A percentile compares a stretch with the other conserved stretches of the same genome.
Conservation (phyloP, 2,329 filamentous ascomycete species). For the Byssochlamys sp. region DNA sequence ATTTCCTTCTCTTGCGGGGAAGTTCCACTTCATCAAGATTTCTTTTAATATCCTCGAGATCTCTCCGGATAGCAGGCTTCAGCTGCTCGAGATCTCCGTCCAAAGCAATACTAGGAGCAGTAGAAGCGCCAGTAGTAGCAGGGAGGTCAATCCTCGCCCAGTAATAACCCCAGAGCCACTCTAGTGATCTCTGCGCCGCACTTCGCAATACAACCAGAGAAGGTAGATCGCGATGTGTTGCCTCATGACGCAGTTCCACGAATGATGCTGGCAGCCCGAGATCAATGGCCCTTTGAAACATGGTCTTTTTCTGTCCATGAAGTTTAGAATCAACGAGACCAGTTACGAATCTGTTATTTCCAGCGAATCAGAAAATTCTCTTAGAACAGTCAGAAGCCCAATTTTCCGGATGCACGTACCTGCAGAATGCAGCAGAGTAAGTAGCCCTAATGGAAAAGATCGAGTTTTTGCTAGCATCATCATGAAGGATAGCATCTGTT, state of each 20-base stretch:
- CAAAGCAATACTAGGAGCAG: conserved; percentile 1
- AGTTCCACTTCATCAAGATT: conserved; percentile 8
- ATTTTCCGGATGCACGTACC: conserved; percentile 19
- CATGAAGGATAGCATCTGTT: conserved; percentile 38
- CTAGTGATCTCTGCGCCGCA: conserved; percentile 59
- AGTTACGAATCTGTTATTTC: conserved; percentile 32
- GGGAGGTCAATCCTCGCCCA: conserved; percentile 50
- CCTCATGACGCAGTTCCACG: conserved; percentile 80
- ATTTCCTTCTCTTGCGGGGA: conserved; percentile 21
- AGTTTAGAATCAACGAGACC: conserved; percentile 37
- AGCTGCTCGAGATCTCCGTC: conserved; percentile 4
- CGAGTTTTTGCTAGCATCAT: conserved; percentile 32
- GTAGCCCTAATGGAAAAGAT: conserved; percentile 37
- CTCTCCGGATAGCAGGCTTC: conserved; percentile 11
- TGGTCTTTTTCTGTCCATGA: conserved; percentile 31
- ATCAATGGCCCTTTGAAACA: conserved; percentile 36
- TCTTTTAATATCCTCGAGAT: conserved; percentile 10
- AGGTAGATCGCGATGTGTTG: conserved; percentile 79
- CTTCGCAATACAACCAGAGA: conserved; percentile 62
- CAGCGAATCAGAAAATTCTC: conserved; percentile 1
- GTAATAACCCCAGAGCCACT: conserved; percentile 85
- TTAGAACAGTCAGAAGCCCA: neutral
- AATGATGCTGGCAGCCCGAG: conserved; percentile 53
- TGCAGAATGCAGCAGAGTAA: conserved; percentile 38
- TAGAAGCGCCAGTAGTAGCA: conserved; percentile 6